Evolutionary conservation across 73 alveolate species (phyloP), one percentile per base, ranked within the genome.

Genomic region (Stentor roeselii): DNA sequence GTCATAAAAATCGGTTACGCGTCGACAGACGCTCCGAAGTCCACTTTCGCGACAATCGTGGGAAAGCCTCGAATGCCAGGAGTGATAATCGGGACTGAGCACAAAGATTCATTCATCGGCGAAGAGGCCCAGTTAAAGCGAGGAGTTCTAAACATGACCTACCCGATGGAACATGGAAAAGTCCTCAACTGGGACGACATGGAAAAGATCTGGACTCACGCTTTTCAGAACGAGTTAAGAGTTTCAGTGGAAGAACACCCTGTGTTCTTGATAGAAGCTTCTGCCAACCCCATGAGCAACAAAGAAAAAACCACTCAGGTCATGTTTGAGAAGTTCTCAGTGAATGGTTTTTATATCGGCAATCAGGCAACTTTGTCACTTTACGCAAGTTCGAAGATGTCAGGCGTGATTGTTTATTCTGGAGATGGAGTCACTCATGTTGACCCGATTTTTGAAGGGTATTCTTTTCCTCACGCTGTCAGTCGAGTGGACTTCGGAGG

Each of bases 361-460:
- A 90, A 90, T 87, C 98, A 98, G 87, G 98, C 99, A 30, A 98
- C 96, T 36, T 91, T 98, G 37, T 90, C 99, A 15, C 95, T 97
- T 36, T 96, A 96, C 89, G 86, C 99, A 31, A 90, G 98, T 59
- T 98, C 99, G 14, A 85, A 95, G 36, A 92, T 97, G 60, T 88
- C 99, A 30, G 99, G 99, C 67, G 87, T 96, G 27, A 98, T 97
- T 21, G 74, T 98, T 32, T 99, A 98, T 92, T 94, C 98, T 50
- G 99, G 99, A 30, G 99, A 97, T 40, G 99, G 99, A 59, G 96
- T 95, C 42, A 88, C 99, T 78, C 98, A 98, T 93, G 95, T 97
- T n/a, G 98, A 96, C 61, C 99, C 99, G 40, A 94, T 97, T 90
- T 96, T 92, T 89, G 99, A 97, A 90, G 97, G 97, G 0, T 93